Evolutionary conservation across 306 rosid species (phyloP).

Genomic region (Erythrophleum fordii): DNA sequence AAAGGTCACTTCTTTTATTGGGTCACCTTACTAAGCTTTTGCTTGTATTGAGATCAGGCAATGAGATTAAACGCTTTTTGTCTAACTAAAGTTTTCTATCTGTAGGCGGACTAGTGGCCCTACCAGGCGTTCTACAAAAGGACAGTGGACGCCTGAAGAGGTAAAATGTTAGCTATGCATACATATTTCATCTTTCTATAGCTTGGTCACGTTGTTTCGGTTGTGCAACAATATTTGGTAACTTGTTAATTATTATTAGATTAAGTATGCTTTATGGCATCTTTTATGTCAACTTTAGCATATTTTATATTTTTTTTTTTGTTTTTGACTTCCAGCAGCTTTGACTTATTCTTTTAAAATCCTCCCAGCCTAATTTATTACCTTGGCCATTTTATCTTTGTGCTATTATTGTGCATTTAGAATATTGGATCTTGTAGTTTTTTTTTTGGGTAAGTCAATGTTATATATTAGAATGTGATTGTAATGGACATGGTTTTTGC

Average conservation of each 20-base stretch:
- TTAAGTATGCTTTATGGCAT: background rate
- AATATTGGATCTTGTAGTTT: background rate
- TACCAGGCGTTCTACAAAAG: constrained; percentile 98
- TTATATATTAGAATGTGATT: constrained; percentile 9
- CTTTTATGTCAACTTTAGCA: background rate
- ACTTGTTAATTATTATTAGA: constrained; percentile 4
- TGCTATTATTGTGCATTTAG: constrained; percentile 16
- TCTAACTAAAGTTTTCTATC: constrained; percentile 31
- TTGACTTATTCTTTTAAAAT: constrained; percentile 7
- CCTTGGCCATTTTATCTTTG: background rate
- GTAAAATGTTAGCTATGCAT: constrained; percentile 44
- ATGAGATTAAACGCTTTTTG: constrained; percentile 11
- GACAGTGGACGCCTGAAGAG: constrained; percentile 98
- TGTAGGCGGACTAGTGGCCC: constrained; percentile 98
- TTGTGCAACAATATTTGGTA: constrained; percentile 4
- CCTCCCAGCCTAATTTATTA: background rate
- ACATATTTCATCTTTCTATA: constrained; percentile 24
- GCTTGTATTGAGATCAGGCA: constrained; percentile 29
- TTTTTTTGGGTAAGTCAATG: background rate
- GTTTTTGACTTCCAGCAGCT: background rate
- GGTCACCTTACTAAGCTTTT: background rate
- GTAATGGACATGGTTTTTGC: constrained; percentile 38
- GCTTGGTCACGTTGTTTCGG: constrained; percentile 11
- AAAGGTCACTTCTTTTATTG: background rate
- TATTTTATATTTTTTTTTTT: background rate